These are phyloP conservation scores for Pythium brassicae DNA, from an alignment of 352 stramenopile genomes.

Conservation along the genomic window DNA sequence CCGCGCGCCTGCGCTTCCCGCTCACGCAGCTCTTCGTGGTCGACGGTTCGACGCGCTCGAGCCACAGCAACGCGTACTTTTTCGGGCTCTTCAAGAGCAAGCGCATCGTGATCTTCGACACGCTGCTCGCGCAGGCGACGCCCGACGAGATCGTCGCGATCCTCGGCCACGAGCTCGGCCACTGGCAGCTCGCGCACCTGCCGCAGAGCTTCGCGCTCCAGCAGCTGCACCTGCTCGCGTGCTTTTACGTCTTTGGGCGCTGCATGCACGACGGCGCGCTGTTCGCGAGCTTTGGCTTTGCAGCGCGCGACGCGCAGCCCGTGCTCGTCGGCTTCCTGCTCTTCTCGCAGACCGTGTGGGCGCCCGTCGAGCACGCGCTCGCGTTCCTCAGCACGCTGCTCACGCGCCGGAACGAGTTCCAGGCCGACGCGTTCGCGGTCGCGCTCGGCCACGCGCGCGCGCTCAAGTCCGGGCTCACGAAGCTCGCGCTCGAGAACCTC, in stretches of 20 bases:
- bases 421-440: conserved; percentile 94
- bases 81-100: conserved; percentile 97
- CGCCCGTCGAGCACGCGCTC: conserved; percentile 70
- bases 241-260: conserved; percentile 76
- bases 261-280: conserved; percentile 79
- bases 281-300: conserved; percentile 81
- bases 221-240: conserved; percentile 79
- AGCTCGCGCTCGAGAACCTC: conserved; percentile 97
- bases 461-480: conserved; percentile 94
- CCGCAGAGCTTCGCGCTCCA: conserved; percentile 92
- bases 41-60: conserved; percentile 95
- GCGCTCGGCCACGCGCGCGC: conserved; percentile 86
- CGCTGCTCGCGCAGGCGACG: conserved; percentile 91
- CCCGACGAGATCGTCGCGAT: conserved; percentile 95
- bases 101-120: conserved; percentile 97
- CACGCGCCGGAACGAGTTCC: conserved; percentile 78
- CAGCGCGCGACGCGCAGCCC: conserved; percentile 23
- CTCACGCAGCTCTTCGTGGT: conserved; percentile 97
- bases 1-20: conserved; percentile 89
- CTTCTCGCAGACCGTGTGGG: conserved; percentile 81
- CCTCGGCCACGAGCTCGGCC: conserved; percentile 94
- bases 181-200: conserved; percentile 97
- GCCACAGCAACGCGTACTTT: conserved; percentile 89
- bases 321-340: conserved; percentile 83
- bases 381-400: conserved; percentile 75